Percentiles rank a stretch among this genome's conserved stretches.
Conservation (phyloP, 2,329 filamentous ascomycete species). For the Beauveria rudraprayagi region DNA sequence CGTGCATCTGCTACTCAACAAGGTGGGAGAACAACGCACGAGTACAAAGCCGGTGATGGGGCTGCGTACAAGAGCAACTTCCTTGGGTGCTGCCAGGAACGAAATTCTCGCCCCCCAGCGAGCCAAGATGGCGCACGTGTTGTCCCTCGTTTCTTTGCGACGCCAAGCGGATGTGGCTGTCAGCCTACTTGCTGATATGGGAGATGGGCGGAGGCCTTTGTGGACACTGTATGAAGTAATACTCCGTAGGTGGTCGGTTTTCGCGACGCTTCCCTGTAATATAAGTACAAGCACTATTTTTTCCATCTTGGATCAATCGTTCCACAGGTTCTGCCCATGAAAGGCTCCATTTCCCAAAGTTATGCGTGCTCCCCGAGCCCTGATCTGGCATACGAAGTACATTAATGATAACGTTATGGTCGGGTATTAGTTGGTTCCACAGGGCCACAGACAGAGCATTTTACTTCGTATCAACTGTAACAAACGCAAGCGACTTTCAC, state of each 20-base stretch:
- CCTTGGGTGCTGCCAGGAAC: neutral
- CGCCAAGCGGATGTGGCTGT: constrained; percentile 2
- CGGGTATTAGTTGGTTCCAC: too few relatives aligned
- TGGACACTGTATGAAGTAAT: neutral
- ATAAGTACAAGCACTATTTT: neutral
- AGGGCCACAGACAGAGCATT: too few relatives aligned
- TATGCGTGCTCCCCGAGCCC: neutral
- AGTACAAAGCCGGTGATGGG: too few relatives aligned
- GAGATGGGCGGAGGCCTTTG: neutral
- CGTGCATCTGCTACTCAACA: too few relatives aligned
- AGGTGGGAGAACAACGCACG: too few relatives aligned
- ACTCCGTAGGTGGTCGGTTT: neutral
- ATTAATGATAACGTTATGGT: too few relatives aligned
- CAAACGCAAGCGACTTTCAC: too few relatives aligned
- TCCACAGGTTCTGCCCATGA: neutral
- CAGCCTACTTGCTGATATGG: constrained; percentile 1
- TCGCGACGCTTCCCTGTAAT: neutral
- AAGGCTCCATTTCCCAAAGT: too few relatives aligned
- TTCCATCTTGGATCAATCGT: too few relatives aligned
- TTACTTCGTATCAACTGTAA: too few relatives aligned
- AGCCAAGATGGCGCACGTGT: neutral
- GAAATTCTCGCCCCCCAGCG: neutral
- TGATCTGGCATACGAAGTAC: too few relatives aligned
- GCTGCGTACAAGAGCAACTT: neutral
- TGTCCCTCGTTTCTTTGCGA: neutral